These are phyloP conservation scores for Stellera chamaejasme DNA, from an alignment of 345 rosid species.

Conservation along the genomic window DNA sequence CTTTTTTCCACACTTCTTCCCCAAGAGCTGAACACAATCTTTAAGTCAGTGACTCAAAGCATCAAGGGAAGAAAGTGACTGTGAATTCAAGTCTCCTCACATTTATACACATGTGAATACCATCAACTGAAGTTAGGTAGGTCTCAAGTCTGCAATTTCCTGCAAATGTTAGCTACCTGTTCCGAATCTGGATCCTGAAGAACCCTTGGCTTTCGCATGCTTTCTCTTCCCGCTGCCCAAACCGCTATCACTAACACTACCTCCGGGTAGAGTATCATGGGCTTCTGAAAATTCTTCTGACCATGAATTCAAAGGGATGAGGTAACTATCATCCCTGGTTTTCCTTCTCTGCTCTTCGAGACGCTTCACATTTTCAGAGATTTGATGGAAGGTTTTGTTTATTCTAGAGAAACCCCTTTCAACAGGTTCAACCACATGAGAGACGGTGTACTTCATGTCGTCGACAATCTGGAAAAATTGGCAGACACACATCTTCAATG, in stretches of 20 bases:
- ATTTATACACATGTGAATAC: no score
- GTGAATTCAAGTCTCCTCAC: no score
- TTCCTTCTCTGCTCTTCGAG: constrained; percentile 60
- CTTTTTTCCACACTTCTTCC: no score
- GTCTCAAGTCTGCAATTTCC: background rate
- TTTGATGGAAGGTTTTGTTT: constrained; percentile 71
- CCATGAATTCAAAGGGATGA: constrained; percentile 80
- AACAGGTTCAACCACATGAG: constrained; percentile 96
- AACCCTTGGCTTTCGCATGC: constrained; percentile 27
- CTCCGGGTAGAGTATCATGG: constrained; percentile 51
- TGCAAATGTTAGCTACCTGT: constrained; percentile 25
- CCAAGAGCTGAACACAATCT: no score
- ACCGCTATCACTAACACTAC: constrained; percentile 93
- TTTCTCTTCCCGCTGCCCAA: constrained; percentile 47
- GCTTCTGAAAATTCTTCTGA: constrained; percentile 72
- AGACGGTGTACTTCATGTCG: constrained; percentile 97
- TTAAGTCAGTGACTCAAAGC: no score
- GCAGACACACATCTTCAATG: background rate
- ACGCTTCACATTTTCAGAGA: constrained; percentile 86
- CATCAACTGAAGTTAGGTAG: no score
- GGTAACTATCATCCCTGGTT: constrained; percentile 73
- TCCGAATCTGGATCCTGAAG: constrained; percentile 23
- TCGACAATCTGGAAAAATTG: constrained; percentile 60
- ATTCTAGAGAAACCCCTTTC: constrained; percentile 93
- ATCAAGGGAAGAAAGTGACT: no score